Percentiles rank a stretch among this genome's conserved stretches.
phyloP scores from a whole-genome alignment of 2,329 filamentous ascomycete species.

The Ophiostoma sp. region DNA sequence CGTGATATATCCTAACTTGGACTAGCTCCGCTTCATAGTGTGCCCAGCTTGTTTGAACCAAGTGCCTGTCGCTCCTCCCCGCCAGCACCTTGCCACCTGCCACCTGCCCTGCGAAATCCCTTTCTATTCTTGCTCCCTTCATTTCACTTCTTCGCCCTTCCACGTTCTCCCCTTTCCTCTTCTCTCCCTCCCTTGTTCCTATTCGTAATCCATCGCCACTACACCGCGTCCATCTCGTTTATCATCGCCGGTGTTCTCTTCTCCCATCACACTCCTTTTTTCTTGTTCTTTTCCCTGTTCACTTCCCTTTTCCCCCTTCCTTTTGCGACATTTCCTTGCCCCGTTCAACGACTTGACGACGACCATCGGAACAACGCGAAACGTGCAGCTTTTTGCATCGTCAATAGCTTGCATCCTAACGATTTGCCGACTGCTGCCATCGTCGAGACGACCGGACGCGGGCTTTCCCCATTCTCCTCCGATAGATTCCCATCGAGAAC shows the following conservation, averaged over 20 bases:
- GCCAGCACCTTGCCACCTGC: neutral
- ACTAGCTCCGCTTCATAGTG: constrained; percentile 6
- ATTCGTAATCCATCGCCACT: neutral
- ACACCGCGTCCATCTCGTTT: neutral
- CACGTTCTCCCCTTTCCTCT: neutral
- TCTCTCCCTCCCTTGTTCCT: neutral
- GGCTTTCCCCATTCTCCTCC: neutral
- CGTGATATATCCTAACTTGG: neutral
- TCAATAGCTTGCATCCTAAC: neutral
- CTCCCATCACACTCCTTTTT: neutral
- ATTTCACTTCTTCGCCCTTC: constrained; percentile 18
- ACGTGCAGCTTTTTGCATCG: neutral
- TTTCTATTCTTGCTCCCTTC: neutral
- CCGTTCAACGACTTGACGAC: constrained; percentile 2
- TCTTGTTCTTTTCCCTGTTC: neutral
- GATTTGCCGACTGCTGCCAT: neutral
- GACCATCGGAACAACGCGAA: constrained; percentile 4
- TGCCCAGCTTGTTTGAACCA: neutral
- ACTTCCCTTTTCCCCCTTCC: neutral
- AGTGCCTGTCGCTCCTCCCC: constrained; percentile 1
- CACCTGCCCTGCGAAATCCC: constrained; percentile 14
- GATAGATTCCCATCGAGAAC: neutral
- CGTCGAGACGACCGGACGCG: neutral
- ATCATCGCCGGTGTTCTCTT: neutral
- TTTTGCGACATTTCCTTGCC: neutral